Percentiles rank a stretch among this genome's conserved stretches.
phyloP scores from a whole-genome alignment of 148 eudicot genomes.

The Arctostaphylos glauca region DNA sequence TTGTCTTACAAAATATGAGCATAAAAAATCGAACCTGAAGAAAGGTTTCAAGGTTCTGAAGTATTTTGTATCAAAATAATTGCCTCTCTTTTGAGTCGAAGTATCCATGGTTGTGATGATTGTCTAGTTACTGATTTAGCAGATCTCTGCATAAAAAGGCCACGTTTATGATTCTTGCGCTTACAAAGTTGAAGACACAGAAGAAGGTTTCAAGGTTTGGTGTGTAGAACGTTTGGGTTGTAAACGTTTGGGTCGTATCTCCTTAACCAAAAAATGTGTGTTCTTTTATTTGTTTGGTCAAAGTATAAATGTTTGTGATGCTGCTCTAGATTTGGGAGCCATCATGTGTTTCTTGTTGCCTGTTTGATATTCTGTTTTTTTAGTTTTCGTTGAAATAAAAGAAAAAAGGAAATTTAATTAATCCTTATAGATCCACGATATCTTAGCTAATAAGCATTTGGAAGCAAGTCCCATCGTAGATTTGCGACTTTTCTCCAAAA shows the following conservation, averaged over 20 bases:
- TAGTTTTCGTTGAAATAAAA: neutral
- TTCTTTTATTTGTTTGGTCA: neutral
- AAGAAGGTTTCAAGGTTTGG: neutral
- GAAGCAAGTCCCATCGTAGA: neutral
- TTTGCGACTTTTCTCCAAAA: neutral
- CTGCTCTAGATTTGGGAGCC: neutral
- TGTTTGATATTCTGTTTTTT: neutral
- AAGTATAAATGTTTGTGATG: neutral
- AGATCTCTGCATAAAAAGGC: neutral
- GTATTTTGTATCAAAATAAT: neutral
- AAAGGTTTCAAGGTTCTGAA: neutral
- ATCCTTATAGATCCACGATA: neutral
- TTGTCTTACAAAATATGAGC: neutral
- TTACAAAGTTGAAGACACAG: neutral
- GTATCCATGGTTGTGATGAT: neutral
- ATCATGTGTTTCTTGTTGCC: neutral
- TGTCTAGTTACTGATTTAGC: neutral
- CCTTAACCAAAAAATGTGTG: neutral
- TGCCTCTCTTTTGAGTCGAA: neutral
- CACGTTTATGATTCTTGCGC: neutral
- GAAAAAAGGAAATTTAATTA: neutral
- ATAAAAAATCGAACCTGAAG: neutral
- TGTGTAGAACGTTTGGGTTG: neutral
- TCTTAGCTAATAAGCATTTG: conserved; percentile 1
- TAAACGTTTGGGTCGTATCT: neutral